Evolutionary conservation across 73 alveolate genomes (phyloP).

Genomic region (Durusdinium trenchii): DNA sequence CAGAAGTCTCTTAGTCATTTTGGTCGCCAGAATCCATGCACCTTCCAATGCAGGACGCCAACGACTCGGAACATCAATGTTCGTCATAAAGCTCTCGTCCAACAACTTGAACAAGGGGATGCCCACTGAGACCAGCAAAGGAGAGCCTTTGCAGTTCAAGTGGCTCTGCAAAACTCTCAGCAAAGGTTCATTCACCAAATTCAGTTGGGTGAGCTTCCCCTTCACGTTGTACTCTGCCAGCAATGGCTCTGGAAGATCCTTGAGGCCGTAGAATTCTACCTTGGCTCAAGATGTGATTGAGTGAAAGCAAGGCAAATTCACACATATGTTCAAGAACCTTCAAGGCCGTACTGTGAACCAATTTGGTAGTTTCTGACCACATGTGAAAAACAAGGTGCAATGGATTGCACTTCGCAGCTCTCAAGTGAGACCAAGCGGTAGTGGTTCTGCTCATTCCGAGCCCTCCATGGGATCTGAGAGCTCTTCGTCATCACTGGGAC

Average conservation of each 20-base stretch:
- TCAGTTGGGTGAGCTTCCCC: conserved; percentile 91
- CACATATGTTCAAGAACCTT: neutral
- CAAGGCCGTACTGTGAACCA: neutral
- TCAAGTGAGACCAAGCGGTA: conserved; percentile 13
- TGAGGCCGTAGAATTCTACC: conserved; percentile 81
- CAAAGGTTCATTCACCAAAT: conserved; percentile 41
- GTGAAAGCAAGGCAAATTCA: neutral
- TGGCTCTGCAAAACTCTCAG: conserved; percentile 45
- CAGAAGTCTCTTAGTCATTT: conserved; percentile 54
- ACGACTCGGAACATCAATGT: conserved; percentile 34
- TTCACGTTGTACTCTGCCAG: conserved; percentile 85
- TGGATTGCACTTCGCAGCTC: conserved; percentile 44
- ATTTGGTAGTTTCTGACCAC: neutral
- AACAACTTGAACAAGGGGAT: conserved; percentile 73
- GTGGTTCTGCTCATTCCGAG: conserved; percentile 66
- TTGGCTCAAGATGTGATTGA: neutral
- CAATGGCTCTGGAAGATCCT: conserved; percentile 46
- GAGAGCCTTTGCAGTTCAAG: conserved; percentile 63
- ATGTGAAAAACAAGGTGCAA: neutral
- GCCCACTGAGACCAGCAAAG: conserved; percentile 81
- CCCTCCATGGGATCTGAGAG: conserved; percentile 77
- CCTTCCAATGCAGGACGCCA: conserved; percentile 95
- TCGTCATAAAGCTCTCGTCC: conserved; percentile 90
- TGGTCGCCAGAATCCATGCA: conserved; percentile 37
- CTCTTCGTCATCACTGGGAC: neutral